A percentile compares a stretch with the other conserved stretches of the same genome.
Evolutionary conservation across 495 filamentous ascomycete genomes (phyloP).

Genomic region (Penicillium paradoxum): DNA sequence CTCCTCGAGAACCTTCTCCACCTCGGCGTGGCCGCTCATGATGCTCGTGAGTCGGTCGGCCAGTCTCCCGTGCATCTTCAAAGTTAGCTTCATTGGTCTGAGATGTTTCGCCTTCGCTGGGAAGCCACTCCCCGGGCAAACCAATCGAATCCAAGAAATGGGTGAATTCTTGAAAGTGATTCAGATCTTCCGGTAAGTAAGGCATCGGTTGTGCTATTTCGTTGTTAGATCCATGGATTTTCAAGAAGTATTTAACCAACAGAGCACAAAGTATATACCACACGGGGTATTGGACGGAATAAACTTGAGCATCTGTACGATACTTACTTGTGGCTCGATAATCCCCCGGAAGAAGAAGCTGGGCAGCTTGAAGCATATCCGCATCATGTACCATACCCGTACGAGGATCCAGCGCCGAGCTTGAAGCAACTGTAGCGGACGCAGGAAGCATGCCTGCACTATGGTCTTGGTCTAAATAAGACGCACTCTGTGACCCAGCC

Average conservation of each 20-base stretch:
- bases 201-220: constrained; percentile 27
- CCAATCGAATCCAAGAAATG: constrained; percentile 41
- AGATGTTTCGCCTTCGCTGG: constrained; percentile 23
- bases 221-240: not conserved
- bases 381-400: constrained; percentile 32
- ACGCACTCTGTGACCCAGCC: constrained; percentile 22
- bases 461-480: constrained; percentile 27
- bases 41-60: constrained; percentile 17
- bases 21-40: constrained; percentile 16
- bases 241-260: not conserved
- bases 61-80: constrained; percentile 21
- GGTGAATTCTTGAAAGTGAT: constrained; percentile 40
- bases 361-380: constrained; percentile 38
- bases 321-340: constrained; percentile 26
- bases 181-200: constrained; percentile 36
- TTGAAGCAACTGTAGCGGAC: constrained; percentile 4
- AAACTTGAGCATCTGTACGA: not conserved
- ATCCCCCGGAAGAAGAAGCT: constrained; percentile 34
- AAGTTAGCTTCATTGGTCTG: constrained; percentile 25
- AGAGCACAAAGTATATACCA: not conserved
- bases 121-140: constrained; percentile 38
- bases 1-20: constrained; percentile 29
- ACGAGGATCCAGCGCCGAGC: constrained; percentile 13
- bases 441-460: constrained; percentile 16
- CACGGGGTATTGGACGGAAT: not conserved